A percentile compares a stretch with the other conserved stretches of the same genome.
Conservation (phyloP, 306 rosid species). For the Clitoria ternatea region DNA sequence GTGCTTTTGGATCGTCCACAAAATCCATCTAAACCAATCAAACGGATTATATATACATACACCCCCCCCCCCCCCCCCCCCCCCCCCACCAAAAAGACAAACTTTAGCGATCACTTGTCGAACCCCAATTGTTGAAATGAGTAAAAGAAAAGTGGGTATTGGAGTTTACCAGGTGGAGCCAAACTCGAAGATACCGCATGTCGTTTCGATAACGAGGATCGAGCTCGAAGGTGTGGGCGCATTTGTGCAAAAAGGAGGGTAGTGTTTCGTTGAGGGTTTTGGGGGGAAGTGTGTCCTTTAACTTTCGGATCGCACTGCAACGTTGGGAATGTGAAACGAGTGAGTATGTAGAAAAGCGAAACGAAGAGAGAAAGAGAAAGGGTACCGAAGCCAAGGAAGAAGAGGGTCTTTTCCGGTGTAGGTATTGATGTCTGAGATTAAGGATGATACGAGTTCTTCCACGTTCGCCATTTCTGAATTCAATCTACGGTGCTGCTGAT, state of each 20-base stretch:
- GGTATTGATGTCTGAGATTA: slow-evolving; percentile 54
- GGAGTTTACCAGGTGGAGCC: slow-evolving; percentile 80
- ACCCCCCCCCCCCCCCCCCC: too few species aligned
- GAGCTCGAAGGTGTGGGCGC: slow-evolving; percentile 62
- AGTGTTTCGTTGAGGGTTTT: slow-evolving; percentile 62
- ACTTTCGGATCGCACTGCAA: slow-evolving; percentile 71
- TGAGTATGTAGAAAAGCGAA: slow-evolving; percentile 8
- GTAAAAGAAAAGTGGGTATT: neutral
- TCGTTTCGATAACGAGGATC: slow-evolving; percentile 83
- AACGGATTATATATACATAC: too few species aligned
- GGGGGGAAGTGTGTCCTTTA: slow-evolving; percentile 62
- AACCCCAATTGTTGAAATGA: neutral
- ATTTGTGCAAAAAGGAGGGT: slow-evolving; percentile 67
- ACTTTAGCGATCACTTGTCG: slow-evolving; percentile 5
- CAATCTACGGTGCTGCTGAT: slow-evolving; percentile 28
- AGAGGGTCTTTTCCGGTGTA: slow-evolving; percentile 90
- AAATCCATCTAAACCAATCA: slow-evolving; percentile 80
- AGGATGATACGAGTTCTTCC: slow-evolving; percentile 57
- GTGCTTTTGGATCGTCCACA: slow-evolving; percentile 54
- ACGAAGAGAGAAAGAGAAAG: neutral
- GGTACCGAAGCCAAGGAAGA: slow-evolving; percentile 90
- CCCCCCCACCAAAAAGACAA: neutral
- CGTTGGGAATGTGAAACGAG: neutral
- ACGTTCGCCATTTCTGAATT: slow-evolving; percentile 28
- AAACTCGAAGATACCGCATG: slow-evolving; percentile 79